A percentile compares a stretch with the other conserved stretches of the same genome.
Conservation (phyloP, 495 filamentous ascomycete species). For the Penicillium lividum region DNA sequence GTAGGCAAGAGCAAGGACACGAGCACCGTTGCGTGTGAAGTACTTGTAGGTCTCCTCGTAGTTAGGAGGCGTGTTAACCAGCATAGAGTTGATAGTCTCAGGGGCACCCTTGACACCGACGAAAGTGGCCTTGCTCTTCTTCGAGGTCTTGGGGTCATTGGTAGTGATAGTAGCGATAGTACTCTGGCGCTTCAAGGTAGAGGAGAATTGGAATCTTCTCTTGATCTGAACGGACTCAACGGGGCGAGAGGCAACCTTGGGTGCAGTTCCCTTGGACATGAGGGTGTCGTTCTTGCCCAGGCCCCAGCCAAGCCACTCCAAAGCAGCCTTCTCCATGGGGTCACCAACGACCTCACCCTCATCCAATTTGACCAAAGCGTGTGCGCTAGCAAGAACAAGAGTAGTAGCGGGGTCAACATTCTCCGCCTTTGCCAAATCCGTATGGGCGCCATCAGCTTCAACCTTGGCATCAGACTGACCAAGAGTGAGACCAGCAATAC, state of each 20-base stretch:
- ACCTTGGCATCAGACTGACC: constrained; percentile 65
- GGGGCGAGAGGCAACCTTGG: constrained; percentile 47
- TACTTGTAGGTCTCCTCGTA: constrained; percentile 99
- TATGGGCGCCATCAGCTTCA: constrained; percentile 78
- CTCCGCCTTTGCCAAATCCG: constrained; percentile 64
- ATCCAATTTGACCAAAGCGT: constrained; percentile 92
- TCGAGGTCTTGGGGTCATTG: constrained; percentile 66
- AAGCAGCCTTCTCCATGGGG: constrained; percentile 97
- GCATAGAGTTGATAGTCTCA: constrained; percentile 92
- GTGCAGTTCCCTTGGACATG: constrained; percentile 44
- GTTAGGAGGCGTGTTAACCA: constrained; percentile 75
- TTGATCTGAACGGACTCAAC: constrained; percentile 81
- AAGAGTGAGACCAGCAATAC: constrained; percentile 85
- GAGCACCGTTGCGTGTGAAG: constrained; percentile 91
- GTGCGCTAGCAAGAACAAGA: constrained; percentile 90
- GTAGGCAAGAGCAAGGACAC: constrained; percentile 91
- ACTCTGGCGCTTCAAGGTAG: constrained; percentile 91
- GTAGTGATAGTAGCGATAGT: constrained; percentile 80
- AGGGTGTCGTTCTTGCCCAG: constrained; percentile 86
- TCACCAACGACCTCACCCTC: constrained; percentile 97
- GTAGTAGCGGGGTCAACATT: constrained; percentile 77
- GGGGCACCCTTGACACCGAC: constrained; percentile 96
- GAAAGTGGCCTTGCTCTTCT: constrained; percentile 77
- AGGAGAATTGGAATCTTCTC: constrained; percentile 97
- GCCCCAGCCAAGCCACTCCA: constrained; percentile 85